phyloP scores from a whole-genome alignment of 139 green algal genomes.

The Tetraselmis striata region DNA sequence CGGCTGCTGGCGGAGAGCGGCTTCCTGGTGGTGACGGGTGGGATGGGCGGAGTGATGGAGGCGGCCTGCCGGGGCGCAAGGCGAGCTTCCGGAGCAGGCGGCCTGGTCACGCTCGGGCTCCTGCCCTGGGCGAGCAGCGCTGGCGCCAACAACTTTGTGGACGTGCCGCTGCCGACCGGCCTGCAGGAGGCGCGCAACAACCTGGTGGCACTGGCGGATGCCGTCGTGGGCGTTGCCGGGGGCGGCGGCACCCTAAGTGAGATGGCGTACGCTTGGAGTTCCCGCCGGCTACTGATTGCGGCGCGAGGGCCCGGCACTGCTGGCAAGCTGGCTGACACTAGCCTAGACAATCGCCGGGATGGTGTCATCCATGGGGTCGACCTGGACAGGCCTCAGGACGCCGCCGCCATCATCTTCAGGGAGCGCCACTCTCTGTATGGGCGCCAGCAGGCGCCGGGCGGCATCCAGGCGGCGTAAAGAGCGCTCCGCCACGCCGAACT shows the following conservation, averaged over 20 bases:
- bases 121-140: not conserved
- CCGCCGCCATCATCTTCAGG: no score
- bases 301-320: no score
- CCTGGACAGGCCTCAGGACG: no score
- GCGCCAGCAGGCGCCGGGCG: no score
- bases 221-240: constrained; percentile 17
- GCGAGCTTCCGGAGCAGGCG: not conserved
- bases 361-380: no score
- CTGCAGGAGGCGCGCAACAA: constrained; percentile 15
- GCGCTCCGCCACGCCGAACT: no score
- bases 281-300: not conserved
- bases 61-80: constrained; percentile 1
- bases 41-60: constrained; percentile 24
- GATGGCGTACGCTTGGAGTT: constrained; percentile 9
- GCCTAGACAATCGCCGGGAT: no score
- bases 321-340: no score
- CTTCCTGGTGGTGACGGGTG: constrained; percentile 20
- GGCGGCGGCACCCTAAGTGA: constrained; percentile 15
- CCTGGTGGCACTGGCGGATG: constrained; percentile 14
- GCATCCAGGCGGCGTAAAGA: no score
- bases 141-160: constrained; percentile 1
- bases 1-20: constrained; percentile 11
- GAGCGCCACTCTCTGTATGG: no score
- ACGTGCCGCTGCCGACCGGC: constrained; percentile 14
- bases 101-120: constrained; percentile 6